A percentile compares a stretch with the other conserved stretches of the same genome.
These are phyloP conservation scores for Camelina hispida DNA, from an alignment of 345 rosid species.

Conservation along the genomic window DNA sequence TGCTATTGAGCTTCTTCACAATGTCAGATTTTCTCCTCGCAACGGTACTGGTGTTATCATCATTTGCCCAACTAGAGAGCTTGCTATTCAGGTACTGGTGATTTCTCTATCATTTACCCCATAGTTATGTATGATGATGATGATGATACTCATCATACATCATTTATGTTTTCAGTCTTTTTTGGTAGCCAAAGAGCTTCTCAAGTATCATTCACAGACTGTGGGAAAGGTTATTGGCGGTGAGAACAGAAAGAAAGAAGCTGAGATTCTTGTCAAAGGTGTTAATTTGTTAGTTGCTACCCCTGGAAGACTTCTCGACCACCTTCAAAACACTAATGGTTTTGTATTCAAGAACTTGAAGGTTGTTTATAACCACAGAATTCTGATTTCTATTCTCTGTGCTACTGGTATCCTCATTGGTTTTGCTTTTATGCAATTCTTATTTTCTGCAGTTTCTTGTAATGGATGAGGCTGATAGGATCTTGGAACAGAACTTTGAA, in stretches of 20 bases:
- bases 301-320: slow-evolving; percentile 98
- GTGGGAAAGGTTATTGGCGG: slow-evolving; percentile 93
- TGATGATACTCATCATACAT: slow-evolving; percentile 7
- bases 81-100: slow-evolving; percentile 75
- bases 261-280: slow-evolving; percentile 82
- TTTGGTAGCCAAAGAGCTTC: slow-evolving; percentile 90
- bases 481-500: slow-evolving; percentile 96
- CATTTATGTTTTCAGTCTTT: slow-evolving; percentile 59
- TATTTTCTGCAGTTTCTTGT: slow-evolving; percentile 69
- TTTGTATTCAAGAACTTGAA: slow-evolving; percentile 84
- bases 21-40: slow-evolving; percentile 70
- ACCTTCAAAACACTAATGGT: slow-evolving; percentile 88
- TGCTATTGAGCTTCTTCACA: slow-evolving; percentile 77
- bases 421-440: neutral
- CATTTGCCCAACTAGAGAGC: slow-evolving; percentile 97
- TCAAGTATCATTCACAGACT: slow-evolving; percentile 87
- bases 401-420: neutral
- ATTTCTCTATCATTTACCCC: neutral
- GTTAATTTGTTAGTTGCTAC: slow-evolving; percentile 92
- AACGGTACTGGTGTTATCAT: slow-evolving; percentile 87
- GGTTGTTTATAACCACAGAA: slow-evolving; percentile 46
- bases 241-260: slow-evolving; percentile 78
- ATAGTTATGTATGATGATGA: neutral
- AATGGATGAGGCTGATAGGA: slow-evolving; percentile 97
- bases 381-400: neutral